Percentiles rank a stretch among this genome's conserved stretches.
phyloP scores from a whole-genome alignment of 805 yeast species.

The Lipomyces japonicus region DNA sequence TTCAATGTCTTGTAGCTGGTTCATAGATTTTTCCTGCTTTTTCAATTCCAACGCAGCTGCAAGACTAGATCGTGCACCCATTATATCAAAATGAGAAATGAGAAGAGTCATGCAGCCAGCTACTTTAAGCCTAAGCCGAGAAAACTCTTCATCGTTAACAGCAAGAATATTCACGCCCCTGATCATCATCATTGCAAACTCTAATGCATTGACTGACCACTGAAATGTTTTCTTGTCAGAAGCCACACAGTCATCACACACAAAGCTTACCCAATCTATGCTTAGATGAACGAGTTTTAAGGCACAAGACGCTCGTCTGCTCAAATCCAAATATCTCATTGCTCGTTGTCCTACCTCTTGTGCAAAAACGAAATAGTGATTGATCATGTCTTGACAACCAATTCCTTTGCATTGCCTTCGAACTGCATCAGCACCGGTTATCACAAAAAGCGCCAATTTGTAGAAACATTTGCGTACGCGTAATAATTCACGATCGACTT shows the following conservation, averaged over 20 bases:
- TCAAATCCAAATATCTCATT: slow-evolving; percentile 53
- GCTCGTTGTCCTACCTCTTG: slow-evolving; percentile 78
- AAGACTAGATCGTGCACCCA: slow-evolving; percentile 92
- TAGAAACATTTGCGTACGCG: slow-evolving; percentile 63
- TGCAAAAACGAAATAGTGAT: slow-evolving; percentile 69
- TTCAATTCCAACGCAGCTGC: slow-evolving; percentile 48
- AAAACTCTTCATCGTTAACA: slow-evolving; percentile 71
- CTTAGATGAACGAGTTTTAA: slow-evolving; percentile 69
- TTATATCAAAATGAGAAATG: slow-evolving; percentile 93
- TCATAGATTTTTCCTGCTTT: slow-evolving; percentile 40
- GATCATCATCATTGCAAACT: slow-evolving; percentile 93
- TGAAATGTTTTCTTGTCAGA: slow-evolving; percentile 86
- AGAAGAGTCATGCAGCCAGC: slow-evolving; percentile 91
- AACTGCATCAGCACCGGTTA: slow-evolving; percentile 55
- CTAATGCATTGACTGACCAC: slow-evolving; percentile 95
- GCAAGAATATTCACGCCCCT: slow-evolving; percentile 84
- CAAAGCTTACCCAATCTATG: slow-evolving; percentile 86
- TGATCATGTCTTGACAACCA: slow-evolving; percentile 72
- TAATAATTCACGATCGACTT: slow-evolving; percentile 69
- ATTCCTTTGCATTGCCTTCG: slow-evolving; percentile 51
- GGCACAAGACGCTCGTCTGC: slow-evolving; percentile 63
- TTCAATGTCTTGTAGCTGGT: slow-evolving; percentile 39
- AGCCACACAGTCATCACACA: slow-evolving; percentile 92
- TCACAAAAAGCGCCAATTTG: slow-evolving; percentile 59
- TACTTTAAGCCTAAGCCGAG: slow-evolving; percentile 68